Conservation (phyloP, 495 filamentous ascomycete genomes). For the Aspergillus sclerotiicarbonarius region DNA sequence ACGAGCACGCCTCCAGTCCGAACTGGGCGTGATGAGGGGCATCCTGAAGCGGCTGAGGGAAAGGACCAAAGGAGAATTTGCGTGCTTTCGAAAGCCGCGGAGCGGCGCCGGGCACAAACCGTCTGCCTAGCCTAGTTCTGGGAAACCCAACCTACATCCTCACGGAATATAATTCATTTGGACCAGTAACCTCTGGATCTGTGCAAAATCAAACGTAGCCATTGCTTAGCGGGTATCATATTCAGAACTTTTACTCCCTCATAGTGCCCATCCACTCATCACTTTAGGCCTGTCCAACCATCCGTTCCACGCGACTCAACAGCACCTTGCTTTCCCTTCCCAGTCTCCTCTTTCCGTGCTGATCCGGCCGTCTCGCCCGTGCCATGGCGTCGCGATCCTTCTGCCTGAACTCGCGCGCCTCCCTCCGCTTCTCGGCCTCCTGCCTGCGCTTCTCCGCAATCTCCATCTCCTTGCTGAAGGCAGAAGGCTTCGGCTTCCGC, state of each 20-base stretch:
- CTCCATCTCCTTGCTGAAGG: conserved; percentile 75
- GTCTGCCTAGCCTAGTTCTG: conserved; percentile 5
- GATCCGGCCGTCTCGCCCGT: conserved; percentile 72
- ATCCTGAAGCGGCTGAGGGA: conserved; percentile 81
- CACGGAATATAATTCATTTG: not conserved
- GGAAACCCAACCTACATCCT: not conserved
- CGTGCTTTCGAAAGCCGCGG: conserved; percentile 63
- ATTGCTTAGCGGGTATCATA: conserved; percentile 24
- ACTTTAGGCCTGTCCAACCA: conserved; percentile 49
- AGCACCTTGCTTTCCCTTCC: conserved; percentile 83
- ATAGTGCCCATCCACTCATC: conserved; percentile 5
- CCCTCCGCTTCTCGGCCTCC: conserved; percentile 59
- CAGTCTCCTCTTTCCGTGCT: conserved; percentile 77
- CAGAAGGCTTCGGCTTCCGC: conserved; percentile 56
- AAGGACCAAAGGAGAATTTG: conserved; percentile 80
- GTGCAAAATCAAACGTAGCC: conserved; percentile 1
- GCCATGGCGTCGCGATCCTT: conserved; percentile 66
- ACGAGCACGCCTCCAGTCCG: conserved; percentile 71
- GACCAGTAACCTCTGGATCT: not conserved
- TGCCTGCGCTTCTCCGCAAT: conserved; percentile 63
- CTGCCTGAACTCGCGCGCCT: conserved; percentile 58
- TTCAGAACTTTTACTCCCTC: conserved; percentile 14
- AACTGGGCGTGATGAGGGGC: conserved; percentile 83
- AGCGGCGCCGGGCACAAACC: conserved; percentile 24
- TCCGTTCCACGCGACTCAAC: conserved; percentile 73